A percentile compares a stretch with the other conserved stretches of the same genome.
Evolutionary conservation across 1,139 yeast species (phyloP).

Genomic region (Hemisphaericaspora xylanilytica): DNA sequence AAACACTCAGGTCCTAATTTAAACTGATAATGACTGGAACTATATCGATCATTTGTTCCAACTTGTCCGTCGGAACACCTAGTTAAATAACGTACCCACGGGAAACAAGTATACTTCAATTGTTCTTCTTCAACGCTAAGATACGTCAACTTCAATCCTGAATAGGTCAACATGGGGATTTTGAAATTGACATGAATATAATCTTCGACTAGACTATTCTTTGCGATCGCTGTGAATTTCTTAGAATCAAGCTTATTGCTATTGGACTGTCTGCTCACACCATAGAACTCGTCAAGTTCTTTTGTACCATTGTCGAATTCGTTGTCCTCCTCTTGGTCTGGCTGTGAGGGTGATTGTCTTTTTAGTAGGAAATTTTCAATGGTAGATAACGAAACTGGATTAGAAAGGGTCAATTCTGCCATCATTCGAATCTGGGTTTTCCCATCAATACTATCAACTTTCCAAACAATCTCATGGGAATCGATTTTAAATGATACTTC

Average conservation of each 20-base stretch:
- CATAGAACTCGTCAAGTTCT: conserved; percentile 42
- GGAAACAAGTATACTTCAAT: conserved; percentile 45
- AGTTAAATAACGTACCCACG: conserved; percentile 47
- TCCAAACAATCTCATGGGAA: conserved; percentile 60
- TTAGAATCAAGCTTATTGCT: too few relatives aligned
- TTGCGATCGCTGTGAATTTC: too few relatives aligned
- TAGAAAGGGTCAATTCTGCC: conserved; percentile 35
- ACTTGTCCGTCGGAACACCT: conserved; percentile 24
- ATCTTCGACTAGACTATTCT: too few relatives aligned
- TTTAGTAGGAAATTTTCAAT: conserved; percentile 10
- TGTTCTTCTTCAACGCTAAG: conserved; percentile 42
- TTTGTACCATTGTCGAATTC: conserved; percentile 20
- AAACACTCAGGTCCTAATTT: conserved; percentile 28
- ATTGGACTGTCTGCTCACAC: conserved; percentile 34
- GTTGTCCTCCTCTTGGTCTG: conserved; percentile 14
- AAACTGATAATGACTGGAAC: conserved; percentile 27
- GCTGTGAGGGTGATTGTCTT: conserved; percentile 4
- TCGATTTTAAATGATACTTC: conserved; percentile 40
- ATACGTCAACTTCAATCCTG: conserved; percentile 41
- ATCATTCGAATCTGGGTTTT: conserved; percentile 40
- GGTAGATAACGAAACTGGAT: conserved; percentile 10
- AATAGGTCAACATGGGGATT: conserved; percentile 44
- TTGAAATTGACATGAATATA: conserved; percentile 33
- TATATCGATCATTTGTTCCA: conserved; percentile 4
- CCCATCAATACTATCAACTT: conserved; percentile 56